Evolutionary conservation across 208 protist species (phyloP), one percentile per base, ranked within the genome.

Genomic region (Crithidia expoeki): DNA sequence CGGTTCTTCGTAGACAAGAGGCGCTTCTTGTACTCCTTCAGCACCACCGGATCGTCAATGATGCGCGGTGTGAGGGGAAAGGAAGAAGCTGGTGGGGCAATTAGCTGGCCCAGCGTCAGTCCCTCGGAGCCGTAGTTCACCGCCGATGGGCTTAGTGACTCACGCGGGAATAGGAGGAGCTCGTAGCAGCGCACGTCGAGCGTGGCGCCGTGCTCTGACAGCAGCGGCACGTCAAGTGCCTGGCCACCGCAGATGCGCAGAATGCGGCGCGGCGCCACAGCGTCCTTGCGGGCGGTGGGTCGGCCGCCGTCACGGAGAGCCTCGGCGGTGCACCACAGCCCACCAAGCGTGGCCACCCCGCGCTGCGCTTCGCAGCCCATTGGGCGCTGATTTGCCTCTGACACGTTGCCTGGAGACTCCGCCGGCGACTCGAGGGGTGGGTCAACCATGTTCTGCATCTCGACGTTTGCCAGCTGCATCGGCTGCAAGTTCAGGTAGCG

Each of bases 231-330:
- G 38, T 78, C 72, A 32, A 85, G 57, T 0, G 72, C 76, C 68
- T 86, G 75, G 19, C 89, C 89, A 27, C 90, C 90, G 58, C 90
- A 95, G 47, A 95, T 68, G 34, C 88, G 90, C 85, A 95, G 74
- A 30, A 92, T 80, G 55, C 87, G 86, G n/a, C 74, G 80, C 47
- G 80, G 73, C 27, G 84, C 56, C 19, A 76, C 51, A 23, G 63
- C 61, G 47, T 85, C 74, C 51, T 74, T 74, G 27, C 72, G 70
- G 40, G 49, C 57, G n/a, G 71, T 80, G 6, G 79, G 65, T 7
- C 74, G 76, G 34, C 74, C 85, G 47, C 85, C 72, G 49, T 84
- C 80, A 30, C 83, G 72, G 17, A 94, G 68, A 12, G 73, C 59
- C 57, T 89, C 78, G 16, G 84, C 76, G 6, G 80, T 90, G 68